phyloP scores from a whole-genome alignment of 768 basidiomycete species.

The Suillus subalutaceus region DNA sequence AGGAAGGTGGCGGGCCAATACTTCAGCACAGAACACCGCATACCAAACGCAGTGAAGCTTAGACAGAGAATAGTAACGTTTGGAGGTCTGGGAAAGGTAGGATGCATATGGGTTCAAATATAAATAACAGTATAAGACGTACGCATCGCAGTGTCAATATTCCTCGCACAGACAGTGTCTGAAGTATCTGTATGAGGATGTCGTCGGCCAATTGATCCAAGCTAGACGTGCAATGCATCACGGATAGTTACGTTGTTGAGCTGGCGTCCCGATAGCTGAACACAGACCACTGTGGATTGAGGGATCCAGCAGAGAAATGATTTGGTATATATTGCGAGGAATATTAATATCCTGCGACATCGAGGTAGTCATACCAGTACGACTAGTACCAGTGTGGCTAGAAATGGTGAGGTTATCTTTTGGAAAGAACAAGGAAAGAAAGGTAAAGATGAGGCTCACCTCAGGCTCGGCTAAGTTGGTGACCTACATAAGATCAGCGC shows the following conservation, averaged over 20 bases:
- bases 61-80: constrained; percentile 28
- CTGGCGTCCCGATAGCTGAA: background rate
- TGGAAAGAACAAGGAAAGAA: background rate
- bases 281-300: background rate
- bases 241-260: background rate
- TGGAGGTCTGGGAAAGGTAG: constrained; percentile 23
- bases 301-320: background rate
- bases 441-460: background rate
- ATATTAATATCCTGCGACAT: background rate
- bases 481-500: no score
- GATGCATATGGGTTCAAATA: background rate
- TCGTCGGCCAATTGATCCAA: constrained; percentile 30
- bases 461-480: background rate
- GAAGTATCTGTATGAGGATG: constrained; percentile 26
- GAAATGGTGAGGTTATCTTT: background rate
- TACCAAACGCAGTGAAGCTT: constrained; percentile 28
- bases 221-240: constrained; percentile 3
- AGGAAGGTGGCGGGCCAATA: constrained; percentile 24
- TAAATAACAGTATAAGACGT: constrained; percentile 5
- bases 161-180: constrained; percentile 14
- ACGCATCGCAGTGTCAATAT: constrained; percentile 27
- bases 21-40: constrained; percentile 23
- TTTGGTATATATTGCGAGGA: background rate
- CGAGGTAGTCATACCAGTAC: background rate
- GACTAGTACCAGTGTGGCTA: background rate